These are phyloP conservation scores for Fusarium sp. DNA, from an alignment of 2,329 filamentous ascomycete species.

Conservation along the genomic window DNA sequence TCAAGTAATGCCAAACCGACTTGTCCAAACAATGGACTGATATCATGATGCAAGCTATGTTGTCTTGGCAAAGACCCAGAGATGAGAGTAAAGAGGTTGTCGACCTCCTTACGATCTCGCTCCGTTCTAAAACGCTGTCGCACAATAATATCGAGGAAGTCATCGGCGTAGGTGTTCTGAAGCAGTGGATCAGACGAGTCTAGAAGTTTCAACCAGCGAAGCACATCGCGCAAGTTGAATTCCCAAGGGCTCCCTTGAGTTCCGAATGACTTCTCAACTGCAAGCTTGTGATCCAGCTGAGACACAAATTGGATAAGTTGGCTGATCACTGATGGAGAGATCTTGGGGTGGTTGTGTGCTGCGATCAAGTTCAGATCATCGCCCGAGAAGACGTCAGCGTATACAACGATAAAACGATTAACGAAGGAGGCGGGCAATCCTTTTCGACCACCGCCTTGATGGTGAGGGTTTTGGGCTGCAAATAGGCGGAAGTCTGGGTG, in stretches of 20 bases:
- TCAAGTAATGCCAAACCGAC: conserved; percentile 78
- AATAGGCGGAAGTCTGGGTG: conserved; percentile 94
- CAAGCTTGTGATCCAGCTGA: conserved; percentile 75
- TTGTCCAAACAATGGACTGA: conserved; percentile 73
- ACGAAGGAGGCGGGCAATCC: conserved; percentile 95
- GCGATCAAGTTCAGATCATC: conserved; percentile 87
- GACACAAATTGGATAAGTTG: conserved; percentile 83
- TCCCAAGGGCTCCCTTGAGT: conserved; percentile 85
- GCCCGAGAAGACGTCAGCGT: conserved; percentile 86
- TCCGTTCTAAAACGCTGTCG: conserved; percentile 84
- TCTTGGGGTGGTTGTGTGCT: conserved; percentile 73
- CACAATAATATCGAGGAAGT: conserved; percentile 85
- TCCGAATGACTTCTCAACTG: conserved; percentile 65
- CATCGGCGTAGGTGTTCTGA: conserved; percentile 65
- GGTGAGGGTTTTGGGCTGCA: conserved; percentile 96
- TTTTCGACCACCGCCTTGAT: conserved; percentile 95
- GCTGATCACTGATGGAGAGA: conserved; percentile 66
- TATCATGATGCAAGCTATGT: conserved; percentile 76
- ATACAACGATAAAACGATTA: conserved; percentile 97
- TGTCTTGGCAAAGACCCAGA: conserved; percentile 63
- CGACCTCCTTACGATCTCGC: conserved; percentile 71
- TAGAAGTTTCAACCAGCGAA: conserved; percentile 81
- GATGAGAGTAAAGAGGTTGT: conserved; percentile 69
- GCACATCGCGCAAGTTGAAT: conserved; percentile 89
- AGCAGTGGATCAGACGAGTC: conserved; percentile 64